Evolutionary conservation across 345 rosid genomes (phyloP), one percentile per base, ranked within the genome.

Genomic region (Eucalyptus cloeziana): DNA sequence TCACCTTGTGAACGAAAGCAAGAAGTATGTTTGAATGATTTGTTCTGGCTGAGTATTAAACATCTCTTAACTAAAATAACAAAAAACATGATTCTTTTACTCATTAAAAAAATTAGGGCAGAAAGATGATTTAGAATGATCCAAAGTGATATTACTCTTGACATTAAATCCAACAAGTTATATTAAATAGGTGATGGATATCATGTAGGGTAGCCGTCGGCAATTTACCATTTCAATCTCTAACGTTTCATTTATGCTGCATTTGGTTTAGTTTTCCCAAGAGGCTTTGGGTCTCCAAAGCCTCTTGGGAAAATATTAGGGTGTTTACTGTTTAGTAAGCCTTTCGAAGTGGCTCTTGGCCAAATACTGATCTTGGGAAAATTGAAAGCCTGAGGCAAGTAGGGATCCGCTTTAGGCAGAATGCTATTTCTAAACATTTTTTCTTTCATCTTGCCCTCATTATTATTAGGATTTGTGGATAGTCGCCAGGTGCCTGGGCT

Each of bases 331-430:
- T 52, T 52, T 52, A 52, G 58, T 52, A 52, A 52, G 58, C 58
- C 58, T 52, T 52, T 52, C 0, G 5, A 52, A 19, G 58, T 19
- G 24, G 10, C 10, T 52, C 24, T 52, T 19, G 24, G 58, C 24
- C 24, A 52, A 52, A 52, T 52, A 52, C 9, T 52, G 5, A 52
- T 52, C 2, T 52, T 7, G 24, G 5, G 4, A 52, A 52, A 52
- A 52, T 0, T 19, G 1, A 19, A 52, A 52, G 4, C 58, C 2
- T 52, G 0, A 52, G 10, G 10, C 5, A 52, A 52, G 10, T 19
- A 7, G 2, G 2, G 4, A 19, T 52, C 0, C 0, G 4, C 58
- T 52, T 52, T 52, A 52, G 10, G 58, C 5, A 52, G 7, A 52
- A 7, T 52, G 25, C 25, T 52, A 52, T 7, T 52, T 52, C 58